Conservation (phyloP, 73 alveolate species). For the Paraurostyla sp. region DNA sequence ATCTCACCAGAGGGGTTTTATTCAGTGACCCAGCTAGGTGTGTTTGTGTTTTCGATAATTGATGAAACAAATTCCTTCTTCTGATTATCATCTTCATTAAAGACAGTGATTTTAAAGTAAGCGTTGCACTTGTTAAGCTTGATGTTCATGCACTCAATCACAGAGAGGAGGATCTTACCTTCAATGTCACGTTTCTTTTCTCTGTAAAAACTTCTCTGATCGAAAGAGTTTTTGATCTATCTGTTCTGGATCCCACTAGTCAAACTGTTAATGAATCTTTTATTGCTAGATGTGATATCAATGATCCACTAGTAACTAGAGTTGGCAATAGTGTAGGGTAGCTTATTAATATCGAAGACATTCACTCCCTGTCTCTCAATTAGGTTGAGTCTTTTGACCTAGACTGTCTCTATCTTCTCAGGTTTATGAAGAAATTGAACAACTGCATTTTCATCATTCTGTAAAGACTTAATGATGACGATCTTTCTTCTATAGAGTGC, state of each 20-base stretch:
- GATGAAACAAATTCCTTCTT: background rate
- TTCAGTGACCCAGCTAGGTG: background rate
- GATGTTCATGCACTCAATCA: background rate
- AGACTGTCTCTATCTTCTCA: background rate
- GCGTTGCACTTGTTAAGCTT: constrained; percentile 1
- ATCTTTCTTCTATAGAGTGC: constrained; percentile 4
- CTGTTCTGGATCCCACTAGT: constrained; percentile 13
- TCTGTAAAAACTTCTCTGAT: constrained; percentile 19
- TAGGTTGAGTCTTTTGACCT: background rate
- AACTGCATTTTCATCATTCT: background rate
- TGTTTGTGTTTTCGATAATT: too few species aligned
- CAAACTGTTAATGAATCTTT: background rate
- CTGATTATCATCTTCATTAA: background rate
- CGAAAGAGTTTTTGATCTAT: constrained; percentile 15
- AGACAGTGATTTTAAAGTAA: background rate
- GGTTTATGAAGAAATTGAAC: constrained; percentile 11
- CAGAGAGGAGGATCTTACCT: constrained; percentile 11
- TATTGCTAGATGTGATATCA: background rate
- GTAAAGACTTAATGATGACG: background rate
- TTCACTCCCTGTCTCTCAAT: constrained; percentile 37
- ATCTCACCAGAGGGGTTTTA: background rate
- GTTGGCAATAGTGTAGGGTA: background rate
- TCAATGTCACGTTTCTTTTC: constrained; percentile 42
- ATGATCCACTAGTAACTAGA: constrained; percentile 20
- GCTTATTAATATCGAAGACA: constrained; percentile 30